Evolutionary conservation across 2,329 filamentous ascomycete species (phyloP), one percentile per base, ranked within the genome.

Genomic region (Fusarium sp.): DNA sequence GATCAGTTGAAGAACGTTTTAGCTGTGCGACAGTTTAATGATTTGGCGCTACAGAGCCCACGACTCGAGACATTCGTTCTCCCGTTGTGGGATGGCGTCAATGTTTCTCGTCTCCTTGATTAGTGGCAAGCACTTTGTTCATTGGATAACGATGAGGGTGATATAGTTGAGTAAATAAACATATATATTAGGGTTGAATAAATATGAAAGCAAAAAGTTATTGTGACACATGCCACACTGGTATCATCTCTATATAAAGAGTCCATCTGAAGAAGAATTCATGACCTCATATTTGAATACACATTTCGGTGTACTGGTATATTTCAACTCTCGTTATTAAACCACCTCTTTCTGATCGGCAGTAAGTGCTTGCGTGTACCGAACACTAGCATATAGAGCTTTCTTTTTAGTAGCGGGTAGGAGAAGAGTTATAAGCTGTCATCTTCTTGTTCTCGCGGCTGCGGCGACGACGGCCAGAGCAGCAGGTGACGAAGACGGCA

Each of bases 401-500:
- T 10, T 20, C 37, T 45, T 33, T 45, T 71, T 56, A 73, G 35
- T 70, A 70, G 40, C 68, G 67, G 42, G 64, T 64, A 52, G 74
- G 45, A 40, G 66, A 67, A 52, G 72, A 57, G 57, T 66, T 67
- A 64, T 74, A 78, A 17, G 59, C 38, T 23, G 72, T 68, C 74
- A 78, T 79, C 72, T 79, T 79, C 68, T 63, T 71, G 42, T 63
- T 67, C 64, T 71, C 71, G 27, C 67, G 70, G 33, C 50, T 66
- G 50, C 81, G 80, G 42, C 79, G 77, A 65, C 80, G 73, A n/a
- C 87, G 81, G 12, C 83, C 82, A 59, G 84, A 85, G 80, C 86
- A 90, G 84, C 89, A 91, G 10, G 88, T 88, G 71, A 91, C 82
- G 73, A 92, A 86, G 61, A 91, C 84, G 53, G 91, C 72, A 57